Conservation (phyloP, 441 rosid genomes). For the Adansonia gregorii region DNA sequence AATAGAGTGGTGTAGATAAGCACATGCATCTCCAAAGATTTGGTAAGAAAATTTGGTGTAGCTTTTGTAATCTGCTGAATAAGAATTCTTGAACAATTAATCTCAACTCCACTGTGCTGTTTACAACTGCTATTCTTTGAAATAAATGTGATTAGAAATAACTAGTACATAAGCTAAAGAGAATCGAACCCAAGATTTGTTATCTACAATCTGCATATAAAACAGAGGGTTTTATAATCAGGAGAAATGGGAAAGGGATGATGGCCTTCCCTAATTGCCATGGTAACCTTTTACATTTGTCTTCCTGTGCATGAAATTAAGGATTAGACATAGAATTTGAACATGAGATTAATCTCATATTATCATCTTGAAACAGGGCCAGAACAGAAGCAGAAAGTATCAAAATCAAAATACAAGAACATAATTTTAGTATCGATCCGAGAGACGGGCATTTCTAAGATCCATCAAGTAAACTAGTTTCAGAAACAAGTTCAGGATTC, state of each 20-base stretch:
- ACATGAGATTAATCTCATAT: no score
- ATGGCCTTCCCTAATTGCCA: neutral
- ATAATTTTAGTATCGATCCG: neutral
- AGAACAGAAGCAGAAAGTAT: neutral
- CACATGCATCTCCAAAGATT: conserved; percentile 38
- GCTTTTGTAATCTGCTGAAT: conserved; percentile 28
- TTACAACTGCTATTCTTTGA: conserved; percentile 15
- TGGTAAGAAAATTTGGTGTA: conserved; percentile 24
- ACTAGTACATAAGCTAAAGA: neutral
- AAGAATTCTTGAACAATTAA: conserved; percentile 33
- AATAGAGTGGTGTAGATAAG: conserved; percentile 33
- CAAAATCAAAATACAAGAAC: neutral
- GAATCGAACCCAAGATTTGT: neutral
- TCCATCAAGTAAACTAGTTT: no score
- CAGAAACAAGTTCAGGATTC: no score
- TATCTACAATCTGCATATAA: conserved; percentile 24
- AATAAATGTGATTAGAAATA: conserved; percentile 21
- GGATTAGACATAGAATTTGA: conserved; percentile 4
- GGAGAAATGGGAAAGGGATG: neutral
- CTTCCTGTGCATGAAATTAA: conserved; percentile 12
- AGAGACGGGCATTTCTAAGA: no score
- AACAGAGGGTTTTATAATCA: conserved; percentile 11
- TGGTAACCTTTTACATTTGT: neutral
- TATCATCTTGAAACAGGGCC: no score
- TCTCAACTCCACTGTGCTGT: conserved; percentile 9